Evolutionary conservation across 805 yeast genomes (phyloP).

Genomic region (Candida easanensis): DNA sequence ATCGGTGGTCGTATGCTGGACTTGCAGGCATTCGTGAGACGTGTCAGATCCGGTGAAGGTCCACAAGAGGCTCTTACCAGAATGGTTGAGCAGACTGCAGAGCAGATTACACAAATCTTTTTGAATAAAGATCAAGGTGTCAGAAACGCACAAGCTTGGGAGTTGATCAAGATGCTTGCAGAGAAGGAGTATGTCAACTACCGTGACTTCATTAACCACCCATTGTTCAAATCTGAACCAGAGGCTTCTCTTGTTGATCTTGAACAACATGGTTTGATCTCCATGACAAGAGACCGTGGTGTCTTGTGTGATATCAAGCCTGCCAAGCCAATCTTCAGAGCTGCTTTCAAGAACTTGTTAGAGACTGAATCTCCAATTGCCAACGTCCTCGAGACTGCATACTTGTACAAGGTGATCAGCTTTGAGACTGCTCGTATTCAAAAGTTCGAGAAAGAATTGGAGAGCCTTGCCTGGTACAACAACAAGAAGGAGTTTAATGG

Average conservation of each 20-base stretch:
- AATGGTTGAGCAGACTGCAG: conserved; percentile 81
- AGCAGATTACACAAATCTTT: conserved; percentile 83
- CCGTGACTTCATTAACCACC: conserved; percentile 51
- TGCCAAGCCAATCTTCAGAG: conserved; percentile 79
- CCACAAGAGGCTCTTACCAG: conserved; percentile 74
- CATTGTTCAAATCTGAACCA: conserved; percentile 57
- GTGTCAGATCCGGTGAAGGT: conserved; percentile 83
- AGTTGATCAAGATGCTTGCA: conserved; percentile 63
- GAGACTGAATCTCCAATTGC: conserved; percentile 48
- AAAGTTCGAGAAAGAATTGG: conserved; percentile 69
- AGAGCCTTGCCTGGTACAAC: conserved; percentile 49
- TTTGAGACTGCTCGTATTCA: conserved; percentile 61
- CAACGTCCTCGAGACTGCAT: conserved; percentile 62
- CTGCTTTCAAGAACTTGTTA: conserved; percentile 72
- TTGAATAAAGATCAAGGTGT: conserved; percentile 52
- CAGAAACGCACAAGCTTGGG: conserved; percentile 86
- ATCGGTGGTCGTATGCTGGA: conserved; percentile 96
- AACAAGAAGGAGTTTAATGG: conserved; percentile 53
- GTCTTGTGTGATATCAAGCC: conserved; percentile 62
- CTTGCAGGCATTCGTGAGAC: conserved; percentile 83
- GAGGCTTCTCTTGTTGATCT: conserved; percentile 60
- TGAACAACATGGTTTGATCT: conserved; percentile 76
- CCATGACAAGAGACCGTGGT: conserved; percentile 75
- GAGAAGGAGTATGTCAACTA: conserved; percentile 43
- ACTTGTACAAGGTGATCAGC: conserved; percentile 50